Evolutionary conservation across 2,329 filamentous ascomycete genomes (phyloP), one percentile per base, ranked within the genome.

Genomic region (Colletotrichum caudatum): DNA sequence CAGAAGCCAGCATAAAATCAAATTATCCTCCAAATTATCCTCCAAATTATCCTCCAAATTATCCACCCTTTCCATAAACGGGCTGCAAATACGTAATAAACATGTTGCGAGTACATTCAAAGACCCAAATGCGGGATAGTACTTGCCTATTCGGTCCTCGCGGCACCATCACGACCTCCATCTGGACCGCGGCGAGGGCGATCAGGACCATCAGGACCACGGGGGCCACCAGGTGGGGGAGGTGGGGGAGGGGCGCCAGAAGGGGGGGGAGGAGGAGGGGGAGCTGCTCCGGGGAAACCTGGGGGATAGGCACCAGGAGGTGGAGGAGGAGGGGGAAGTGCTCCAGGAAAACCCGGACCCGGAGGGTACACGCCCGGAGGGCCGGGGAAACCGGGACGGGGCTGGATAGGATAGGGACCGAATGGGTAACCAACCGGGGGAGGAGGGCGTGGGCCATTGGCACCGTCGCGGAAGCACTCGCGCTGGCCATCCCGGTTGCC

Each of bases 321-420:
- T 3, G 29, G 50, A 33, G 53, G 63, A 18, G 37, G 48, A 59
- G 51, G 62, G 23, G 35, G 37, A 20, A n/a, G 20, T 5, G 57
- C 57, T 26, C 39, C 57, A 20, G 62, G 62, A 37, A 46, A 58
- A 20, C 41, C 9, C 0, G 44, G 44, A 16, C 44, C 44, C 12
- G 66, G 59, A 12, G 60, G 66, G 14, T 61, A 61, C 6, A 26
- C 58, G 16, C 56, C 39, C n/a, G 58, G 51, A 12, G 60, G n/a
- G 9, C 48, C 67, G 35, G 56, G 64, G 33, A 70, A 70, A 20
- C 63, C 63, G 46, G 66, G 66, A 12, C 35, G 48, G 37, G 54
- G 56, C 50, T 61, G 68, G 8, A 65, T n/a, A n/a, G 64, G 69
- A 26, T 44, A 44, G 58, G 69, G 69, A 68, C 67, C 35, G 58